Percentiles rank a stretch among this genome's conserved stretches.
phyloP scores from a whole-genome alignment of 2,329 filamentous ascomycete species.

The Alternaria sp. region DNA sequence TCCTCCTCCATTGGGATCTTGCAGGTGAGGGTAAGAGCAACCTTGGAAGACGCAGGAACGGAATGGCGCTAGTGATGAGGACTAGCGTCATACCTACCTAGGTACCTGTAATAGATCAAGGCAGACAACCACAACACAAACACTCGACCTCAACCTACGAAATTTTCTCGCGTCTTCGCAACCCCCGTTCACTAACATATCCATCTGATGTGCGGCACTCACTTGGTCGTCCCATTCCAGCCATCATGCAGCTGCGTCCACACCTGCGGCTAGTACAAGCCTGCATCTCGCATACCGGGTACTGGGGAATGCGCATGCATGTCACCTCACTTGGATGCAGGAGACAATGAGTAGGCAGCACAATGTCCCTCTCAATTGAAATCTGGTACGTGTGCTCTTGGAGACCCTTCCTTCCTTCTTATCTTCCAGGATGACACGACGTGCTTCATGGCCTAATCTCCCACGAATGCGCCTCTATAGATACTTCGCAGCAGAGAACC shows the following conservation, averaged over 20 bases:
- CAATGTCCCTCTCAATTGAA: neutral
- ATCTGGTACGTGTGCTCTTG: neutral
- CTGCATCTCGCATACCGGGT: neutral
- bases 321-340: neutral
- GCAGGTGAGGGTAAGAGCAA: neutral
- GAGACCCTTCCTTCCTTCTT: neutral
- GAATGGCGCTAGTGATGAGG: neutral
- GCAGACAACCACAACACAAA: neutral
- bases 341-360: neutral
- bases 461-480: conserved; percentile 3
- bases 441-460: conserved; percentile 3
- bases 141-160: neutral
- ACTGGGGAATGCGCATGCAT: neutral
- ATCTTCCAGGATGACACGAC: neutral
- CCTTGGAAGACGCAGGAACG: neutral
- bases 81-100: neutral
- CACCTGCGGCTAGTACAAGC: neutral
- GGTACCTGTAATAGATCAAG: neutral
- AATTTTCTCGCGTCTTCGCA: neutral
- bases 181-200: neutral
- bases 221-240: neutral
- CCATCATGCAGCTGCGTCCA: neutral
- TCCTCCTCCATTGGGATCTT: accelerated
- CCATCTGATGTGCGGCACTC: neutral
- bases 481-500: conserved; percentile 15